Evolutionary conservation across 495 filamentous ascomycete genomes (phyloP).

Genomic region (Chaetomium fimeti): DNA sequence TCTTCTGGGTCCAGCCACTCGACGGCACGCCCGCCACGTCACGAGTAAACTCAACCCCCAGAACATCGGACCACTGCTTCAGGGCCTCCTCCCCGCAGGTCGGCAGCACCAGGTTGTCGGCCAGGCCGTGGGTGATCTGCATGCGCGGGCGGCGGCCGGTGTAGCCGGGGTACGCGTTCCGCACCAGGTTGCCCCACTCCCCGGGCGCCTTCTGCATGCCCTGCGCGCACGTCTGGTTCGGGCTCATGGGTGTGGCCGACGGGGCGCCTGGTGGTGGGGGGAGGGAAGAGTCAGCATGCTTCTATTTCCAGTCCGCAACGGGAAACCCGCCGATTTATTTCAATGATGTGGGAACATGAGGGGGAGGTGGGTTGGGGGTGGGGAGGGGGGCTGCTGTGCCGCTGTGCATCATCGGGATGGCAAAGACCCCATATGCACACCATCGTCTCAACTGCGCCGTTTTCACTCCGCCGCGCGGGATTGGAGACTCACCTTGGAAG

Average conservation of each 20-base stretch:
- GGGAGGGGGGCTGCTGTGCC: no score
- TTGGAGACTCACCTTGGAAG: constrained; percentile 39
- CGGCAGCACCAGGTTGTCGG: constrained; percentile 50
- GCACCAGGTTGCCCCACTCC: constrained; percentile 52
- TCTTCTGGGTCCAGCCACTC: constrained; percentile 41
- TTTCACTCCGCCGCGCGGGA: neutral
- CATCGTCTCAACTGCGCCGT: neutral
- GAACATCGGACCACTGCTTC: constrained; percentile 59
- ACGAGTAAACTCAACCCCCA: constrained; percentile 38
- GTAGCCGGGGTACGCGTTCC: constrained; percentile 55
- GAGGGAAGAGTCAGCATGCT: neutral
- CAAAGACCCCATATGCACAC: no score
- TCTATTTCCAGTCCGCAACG: neutral
- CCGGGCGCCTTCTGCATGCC: constrained; percentile 49
- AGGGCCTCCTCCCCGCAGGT: constrained; percentile 53
- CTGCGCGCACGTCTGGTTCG: constrained; percentile 54
- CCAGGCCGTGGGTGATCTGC: constrained; percentile 56
- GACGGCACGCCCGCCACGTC: constrained; percentile 41
- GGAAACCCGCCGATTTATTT: no score
- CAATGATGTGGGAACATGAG: no score
- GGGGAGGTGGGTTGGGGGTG: no score
- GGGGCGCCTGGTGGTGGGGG: constrained; percentile 20
- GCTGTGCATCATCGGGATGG: no score
- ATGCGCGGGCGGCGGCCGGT: constrained; percentile 52
- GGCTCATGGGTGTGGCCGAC: constrained; percentile 38